Evolutionary conservation across 2,329 filamentous ascomycete genomes (phyloP).

Genomic region (Venturia aucupariae): DNA sequence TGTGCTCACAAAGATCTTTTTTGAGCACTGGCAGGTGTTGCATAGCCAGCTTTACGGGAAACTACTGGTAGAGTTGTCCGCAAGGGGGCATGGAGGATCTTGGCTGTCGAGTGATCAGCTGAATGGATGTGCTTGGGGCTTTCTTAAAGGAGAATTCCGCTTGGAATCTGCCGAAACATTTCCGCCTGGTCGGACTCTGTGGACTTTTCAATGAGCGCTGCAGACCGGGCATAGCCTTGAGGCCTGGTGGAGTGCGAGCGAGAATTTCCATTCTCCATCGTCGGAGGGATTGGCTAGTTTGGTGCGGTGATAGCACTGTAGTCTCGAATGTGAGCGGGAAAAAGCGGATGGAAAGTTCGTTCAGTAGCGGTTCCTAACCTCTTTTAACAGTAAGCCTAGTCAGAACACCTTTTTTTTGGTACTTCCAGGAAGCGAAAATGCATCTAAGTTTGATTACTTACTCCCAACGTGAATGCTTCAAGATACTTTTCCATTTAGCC

Average conservation of each 20-base stretch:
- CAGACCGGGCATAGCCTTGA: background rate
- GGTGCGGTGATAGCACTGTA: too few relatives aligned
- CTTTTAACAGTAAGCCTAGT: too few relatives aligned
- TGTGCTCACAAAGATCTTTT: background rate
- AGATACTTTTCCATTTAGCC: too few relatives aligned
- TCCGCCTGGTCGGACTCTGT: background rate
- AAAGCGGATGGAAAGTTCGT: too few relatives aligned
- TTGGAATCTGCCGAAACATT: background rate
- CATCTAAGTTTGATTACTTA: too few relatives aligned
- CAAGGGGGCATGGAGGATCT: background rate
- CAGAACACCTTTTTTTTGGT: too few relatives aligned
- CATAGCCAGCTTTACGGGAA: background rate
- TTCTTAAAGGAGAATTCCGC: background rate
- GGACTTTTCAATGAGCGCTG: background rate
- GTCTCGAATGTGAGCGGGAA: too few relatives aligned
- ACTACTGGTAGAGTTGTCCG: background rate
- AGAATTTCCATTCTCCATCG: too few relatives aligned
- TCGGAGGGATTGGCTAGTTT: too few relatives aligned
- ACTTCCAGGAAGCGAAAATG: too few relatives aligned
- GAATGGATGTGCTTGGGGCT: background rate
- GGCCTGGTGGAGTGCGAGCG: background rate
- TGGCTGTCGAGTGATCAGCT: background rate
- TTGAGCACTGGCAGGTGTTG: background rate
- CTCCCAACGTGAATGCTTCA: too few relatives aligned
- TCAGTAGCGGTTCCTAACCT: too few relatives aligned